phyloP scores from a whole-genome alignment of 1,284 basidiomycete species.

The Bondarzewia mesenterica region DNA sequence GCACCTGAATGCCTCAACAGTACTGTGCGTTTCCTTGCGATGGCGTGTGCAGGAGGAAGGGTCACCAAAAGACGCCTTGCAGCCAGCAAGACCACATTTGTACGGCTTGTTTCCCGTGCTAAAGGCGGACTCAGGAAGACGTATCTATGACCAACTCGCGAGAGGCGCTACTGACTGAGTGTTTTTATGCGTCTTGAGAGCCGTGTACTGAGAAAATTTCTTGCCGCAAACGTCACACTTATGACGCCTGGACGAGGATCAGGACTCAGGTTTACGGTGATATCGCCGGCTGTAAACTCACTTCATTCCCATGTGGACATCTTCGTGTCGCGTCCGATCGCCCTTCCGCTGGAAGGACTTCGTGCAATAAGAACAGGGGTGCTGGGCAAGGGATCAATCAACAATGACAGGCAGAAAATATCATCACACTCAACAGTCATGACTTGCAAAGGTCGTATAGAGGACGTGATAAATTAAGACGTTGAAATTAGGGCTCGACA shows the following conservation, averaged over 20 bases:
- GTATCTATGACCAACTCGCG: not conserved
- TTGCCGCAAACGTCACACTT: slow-evolving; percentile 38
- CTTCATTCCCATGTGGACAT: slow-evolving; percentile 38
- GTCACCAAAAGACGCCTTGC: slow-evolving; percentile 45
- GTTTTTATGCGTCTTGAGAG: slow-evolving; percentile 50
- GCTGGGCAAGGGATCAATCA: not conserved
- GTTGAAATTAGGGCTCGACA: slow-evolving; percentile 3
- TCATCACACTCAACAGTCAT: not conserved
- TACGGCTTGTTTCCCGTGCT: slow-evolving; percentile 48
- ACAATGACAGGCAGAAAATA: not conserved
- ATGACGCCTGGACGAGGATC: slow-evolving; percentile 29
- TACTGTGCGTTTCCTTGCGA: slow-evolving; percentile 45
- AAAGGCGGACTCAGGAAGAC: slow-evolving; percentile 1
- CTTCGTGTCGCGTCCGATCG: slow-evolving; percentile 43
- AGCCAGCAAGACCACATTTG: slow-evolving; percentile 32
- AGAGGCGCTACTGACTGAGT: slow-evolving; percentile 37
- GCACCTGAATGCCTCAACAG: slow-evolving; percentile 35
- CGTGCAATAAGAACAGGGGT: slow-evolving; percentile 22
- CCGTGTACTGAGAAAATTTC: slow-evolving; percentile 44
- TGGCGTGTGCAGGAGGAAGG: slow-evolving; percentile 59
- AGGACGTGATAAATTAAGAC: slow-evolving; percentile 1
- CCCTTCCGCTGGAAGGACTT: slow-evolving; percentile 42
- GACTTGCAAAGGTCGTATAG: not conserved
- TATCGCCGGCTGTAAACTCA: slow-evolving; percentile 21
- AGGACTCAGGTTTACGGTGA: not conserved